These are phyloP conservation scores for Tylopilus felleus DNA, from an alignment of 768 basidiomycete genomes.

Conservation along the genomic window DNA sequence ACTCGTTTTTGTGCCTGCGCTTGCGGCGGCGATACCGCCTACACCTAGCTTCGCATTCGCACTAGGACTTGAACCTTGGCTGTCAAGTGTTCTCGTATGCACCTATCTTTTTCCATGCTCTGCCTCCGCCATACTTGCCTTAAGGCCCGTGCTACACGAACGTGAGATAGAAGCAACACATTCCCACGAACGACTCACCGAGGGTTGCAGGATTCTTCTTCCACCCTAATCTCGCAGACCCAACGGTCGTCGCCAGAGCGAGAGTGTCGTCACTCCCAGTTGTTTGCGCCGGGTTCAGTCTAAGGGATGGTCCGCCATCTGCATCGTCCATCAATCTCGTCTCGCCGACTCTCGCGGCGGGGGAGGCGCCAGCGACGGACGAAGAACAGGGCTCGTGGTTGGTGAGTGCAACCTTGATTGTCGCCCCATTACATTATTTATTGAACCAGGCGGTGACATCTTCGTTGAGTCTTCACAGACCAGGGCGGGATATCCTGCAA, in stretches of 20 bases:
- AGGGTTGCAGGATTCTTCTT: constrained; percentile 45
- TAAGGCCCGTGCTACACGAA: constrained; percentile 71
- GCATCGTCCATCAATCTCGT: constrained; percentile 85
- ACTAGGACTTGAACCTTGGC: background rate
- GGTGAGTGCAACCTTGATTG: constrained; percentile 7
- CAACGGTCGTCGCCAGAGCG: background rate
- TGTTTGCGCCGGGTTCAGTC: constrained; percentile 12
- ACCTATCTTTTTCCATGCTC: constrained; percentile 32
- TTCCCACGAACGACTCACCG: constrained; percentile 39
- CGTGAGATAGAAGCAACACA: constrained; percentile 12
- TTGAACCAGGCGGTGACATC: constrained; percentile 26
- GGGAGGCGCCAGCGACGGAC: constrained; percentile 10
- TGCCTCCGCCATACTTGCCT: constrained; percentile 80
- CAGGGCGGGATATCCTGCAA: constrained; percentile 59
- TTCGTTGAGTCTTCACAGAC: constrained; percentile 7
- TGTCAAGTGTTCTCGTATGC: background rate
- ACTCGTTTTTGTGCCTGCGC: too few species aligned
- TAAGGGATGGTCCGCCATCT: constrained; percentile 38
- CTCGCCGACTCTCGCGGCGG: too few species aligned
- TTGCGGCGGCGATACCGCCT: too few species aligned
- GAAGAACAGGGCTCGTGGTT: constrained; percentile 23
- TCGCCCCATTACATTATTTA: constrained; percentile 11
- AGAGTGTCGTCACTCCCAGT: constrained; percentile 1
- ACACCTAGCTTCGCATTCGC: background rate
- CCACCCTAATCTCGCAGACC: constrained; percentile 39